These are phyloP conservation scores for Trichosporon sp. DNA, from an alignment of 1,284 basidiomycete species.

Conservation along the genomic window DNA sequence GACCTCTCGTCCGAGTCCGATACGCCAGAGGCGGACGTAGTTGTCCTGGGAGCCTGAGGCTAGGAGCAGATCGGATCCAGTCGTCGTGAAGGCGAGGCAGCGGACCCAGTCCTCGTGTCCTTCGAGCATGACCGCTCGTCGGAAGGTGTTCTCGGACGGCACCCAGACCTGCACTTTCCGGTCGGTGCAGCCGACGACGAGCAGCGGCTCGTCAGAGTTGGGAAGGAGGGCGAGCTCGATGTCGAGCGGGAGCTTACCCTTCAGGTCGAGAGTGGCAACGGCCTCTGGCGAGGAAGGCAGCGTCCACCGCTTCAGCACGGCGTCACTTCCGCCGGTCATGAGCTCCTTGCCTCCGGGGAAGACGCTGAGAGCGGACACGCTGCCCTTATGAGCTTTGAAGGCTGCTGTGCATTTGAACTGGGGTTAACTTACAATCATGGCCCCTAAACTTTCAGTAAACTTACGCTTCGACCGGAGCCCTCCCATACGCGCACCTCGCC, in stretches of 20 bases:
- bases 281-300: slow-evolving; percentile 30
- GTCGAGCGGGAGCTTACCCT: slow-evolving; percentile 74
- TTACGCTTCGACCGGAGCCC: slow-evolving; percentile 28
- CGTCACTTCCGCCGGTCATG: slow-evolving; percentile 79
- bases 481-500: slow-evolving; percentile 61
- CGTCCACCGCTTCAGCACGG: slow-evolving; percentile 71
- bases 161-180: slow-evolving; percentile 71
- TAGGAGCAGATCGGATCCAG: slow-evolving; percentile 61
- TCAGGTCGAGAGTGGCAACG: slow-evolving; percentile 66
- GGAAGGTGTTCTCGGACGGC: slow-evolving; percentile 64
- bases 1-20: slow-evolving; percentile 62
- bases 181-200: slow-evolving; percentile 78
- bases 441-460: slow-evolving; percentile 19
- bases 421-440: slow-evolving; percentile 22
- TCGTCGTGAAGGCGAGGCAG: slow-evolving; percentile 68
- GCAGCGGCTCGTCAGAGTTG: slow-evolving; percentile 64
- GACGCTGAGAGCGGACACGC: slow-evolving; percentile 68
- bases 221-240: slow-evolving; percentile 69
- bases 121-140: slow-evolving; percentile 62
- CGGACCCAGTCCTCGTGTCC: slow-evolving; percentile 96
- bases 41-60: slow-evolving; percentile 92
- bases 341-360: slow-evolving; percentile 55
- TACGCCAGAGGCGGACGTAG: slow-evolving; percentile 86
- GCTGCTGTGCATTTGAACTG: slow-evolving; percentile 64
- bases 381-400: slow-evolving; percentile 65